Percentiles rank a stretch among this genome's conserved stretches.
Evolutionary conservation across 805 yeast species (phyloP).

Genomic region (Yarrowia deformans): DNA sequence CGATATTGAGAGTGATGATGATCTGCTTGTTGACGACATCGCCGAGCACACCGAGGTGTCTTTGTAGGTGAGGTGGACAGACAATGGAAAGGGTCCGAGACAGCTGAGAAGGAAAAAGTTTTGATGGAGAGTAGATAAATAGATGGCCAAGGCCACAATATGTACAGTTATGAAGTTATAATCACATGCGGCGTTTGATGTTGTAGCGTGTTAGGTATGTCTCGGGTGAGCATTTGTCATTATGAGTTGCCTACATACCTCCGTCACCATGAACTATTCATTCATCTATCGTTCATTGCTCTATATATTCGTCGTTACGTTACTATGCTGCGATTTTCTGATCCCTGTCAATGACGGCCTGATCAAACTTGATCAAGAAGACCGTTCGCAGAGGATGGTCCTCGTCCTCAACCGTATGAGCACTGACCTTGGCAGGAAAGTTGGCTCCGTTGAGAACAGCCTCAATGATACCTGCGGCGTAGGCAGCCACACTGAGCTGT

Average conservation of each 20-base stretch:
- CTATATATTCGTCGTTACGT: constrained; percentile 4
- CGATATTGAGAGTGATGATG: constrained; percentile 45
- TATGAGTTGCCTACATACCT: no score
- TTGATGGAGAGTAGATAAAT: neutral
- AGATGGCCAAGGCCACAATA: neutral
- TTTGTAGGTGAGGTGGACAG: constrained; percentile 1
- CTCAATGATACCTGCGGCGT: constrained; percentile 84
- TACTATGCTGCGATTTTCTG: constrained; percentile 19
- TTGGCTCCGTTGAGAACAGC: constrained; percentile 78
- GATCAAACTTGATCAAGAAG: constrained; percentile 73
- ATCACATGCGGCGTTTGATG: neutral
- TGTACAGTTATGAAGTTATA: constrained; percentile 27
- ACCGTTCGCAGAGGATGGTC: constrained; percentile 72
- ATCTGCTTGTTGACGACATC: constrained; percentile 43
- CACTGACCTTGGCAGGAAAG: constrained; percentile 79
- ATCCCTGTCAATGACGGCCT: constrained; percentile 43
- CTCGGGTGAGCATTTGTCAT: no score
- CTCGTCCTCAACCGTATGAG: constrained; percentile 74
- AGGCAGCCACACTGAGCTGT: constrained; percentile 79
- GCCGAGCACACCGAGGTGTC: constrained; percentile 40
- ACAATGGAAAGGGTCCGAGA: neutral
- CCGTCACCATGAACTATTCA: neutral
- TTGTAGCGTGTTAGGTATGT: neutral
- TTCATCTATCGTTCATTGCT: neutral
- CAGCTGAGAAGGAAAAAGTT: constrained; percentile 8